phyloP scores from a whole-genome alignment of 129 eudicot genomes.

The Lactuca sativa region DNA sequence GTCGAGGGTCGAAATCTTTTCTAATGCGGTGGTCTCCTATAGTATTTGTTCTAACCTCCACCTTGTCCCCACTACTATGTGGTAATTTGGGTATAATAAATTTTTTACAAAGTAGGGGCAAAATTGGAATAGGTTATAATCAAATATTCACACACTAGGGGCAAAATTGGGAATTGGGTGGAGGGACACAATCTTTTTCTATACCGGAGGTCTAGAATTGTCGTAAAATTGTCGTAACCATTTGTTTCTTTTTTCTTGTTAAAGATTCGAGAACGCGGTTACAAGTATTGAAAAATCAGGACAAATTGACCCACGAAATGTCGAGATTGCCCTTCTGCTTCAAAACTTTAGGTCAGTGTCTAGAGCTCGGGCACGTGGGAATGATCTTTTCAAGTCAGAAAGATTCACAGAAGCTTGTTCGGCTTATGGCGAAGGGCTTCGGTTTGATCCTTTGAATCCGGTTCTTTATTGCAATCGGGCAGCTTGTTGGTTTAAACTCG shows the following conservation, averaged over 20 bases:
- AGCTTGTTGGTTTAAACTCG: constrained; percentile 92
- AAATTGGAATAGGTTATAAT: too few relatives aligned
- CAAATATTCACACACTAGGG: too few relatives aligned
- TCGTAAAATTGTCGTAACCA: neutral
- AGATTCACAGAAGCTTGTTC: constrained; percentile 88
- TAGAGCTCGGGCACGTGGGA: constrained; percentile 88
- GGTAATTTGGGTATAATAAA: too few relatives aligned
- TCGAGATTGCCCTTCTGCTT: constrained; percentile 57
- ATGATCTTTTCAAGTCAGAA: constrained; percentile 81
- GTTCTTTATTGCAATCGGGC: constrained; percentile 91
- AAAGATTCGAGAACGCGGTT: constrained; percentile 82
- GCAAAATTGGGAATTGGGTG: too few relatives aligned
- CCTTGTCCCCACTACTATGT: too few relatives aligned
- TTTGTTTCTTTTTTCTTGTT: constrained; percentile 9
- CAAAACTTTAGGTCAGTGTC: constrained; percentile 56
- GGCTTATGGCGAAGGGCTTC: constrained; percentile 91
- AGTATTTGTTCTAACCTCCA: too few relatives aligned
- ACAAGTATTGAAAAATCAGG: constrained; percentile 64
- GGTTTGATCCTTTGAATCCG: constrained; percentile 66
- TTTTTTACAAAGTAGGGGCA: neutral
- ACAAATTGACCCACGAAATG: constrained; percentile 48
- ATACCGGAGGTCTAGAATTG: too few relatives aligned
- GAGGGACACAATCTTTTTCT: too few relatives aligned
- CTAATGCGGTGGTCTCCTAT: too few relatives aligned
- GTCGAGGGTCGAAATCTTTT: too few relatives aligned